Percentiles rank a stretch among this genome's conserved stretches.
Evolutionary conservation across 1,284 basidiomycete genomes (phyloP).

Genomic region (Moesziomyces antarcticus): DNA sequence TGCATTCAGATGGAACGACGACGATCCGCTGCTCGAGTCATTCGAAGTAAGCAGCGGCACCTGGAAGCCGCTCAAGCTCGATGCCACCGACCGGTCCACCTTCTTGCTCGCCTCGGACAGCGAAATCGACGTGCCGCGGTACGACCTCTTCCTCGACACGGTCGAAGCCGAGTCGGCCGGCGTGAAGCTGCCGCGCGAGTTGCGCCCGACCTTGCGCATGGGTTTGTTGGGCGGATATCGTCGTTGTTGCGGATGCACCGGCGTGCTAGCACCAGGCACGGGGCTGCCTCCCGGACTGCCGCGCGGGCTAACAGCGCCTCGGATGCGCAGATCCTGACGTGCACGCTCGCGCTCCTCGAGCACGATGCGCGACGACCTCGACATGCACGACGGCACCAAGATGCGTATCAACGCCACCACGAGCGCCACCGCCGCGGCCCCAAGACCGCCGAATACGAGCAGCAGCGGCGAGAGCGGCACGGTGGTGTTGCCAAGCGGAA

Average conservation of each 20-base stretch:
- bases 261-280: slow-evolving; percentile 26
- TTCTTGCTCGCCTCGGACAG: slow-evolving; percentile 31
- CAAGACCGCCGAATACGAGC: slow-evolving; percentile 37
- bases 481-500: slow-evolving; percentile 35
- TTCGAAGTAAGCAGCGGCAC: slow-evolving; percentile 33
- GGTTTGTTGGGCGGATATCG: slow-evolving; percentile 39
- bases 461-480: slow-evolving; percentile 40
- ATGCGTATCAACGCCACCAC: slow-evolving; percentile 28
- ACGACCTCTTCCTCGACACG: slow-evolving; percentile 19
- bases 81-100: slow-evolving; percentile 26
- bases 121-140: slow-evolving; percentile 43
- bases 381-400: slow-evolving; percentile 31
- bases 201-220: slow-evolving; percentile 23
- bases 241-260: slow-evolving; percentile 4
- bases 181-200: slow-evolving; percentile 27
- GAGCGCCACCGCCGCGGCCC: slow-evolving; percentile 19
- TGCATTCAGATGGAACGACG: slow-evolving; percentile 32
- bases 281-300: slow-evolving; percentile 33
- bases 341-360: slow-evolving; percentile 43
- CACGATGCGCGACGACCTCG: slow-evolving; percentile 35
- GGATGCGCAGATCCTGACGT: slow-evolving; percentile 36
- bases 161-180: slow-evolving; percentile 16
- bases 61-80: slow-evolving; percentile 25
- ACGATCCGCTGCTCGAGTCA: slow-evolving; percentile 44
- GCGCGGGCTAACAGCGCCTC: slow-evolving; percentile 32